Percentiles rank a stretch among this genome's conserved stretches.
These are phyloP conservation scores for Coprinopsis marcescibilis DNA, from an alignment of 768 basidiomycete species.

Conservation along the genomic window DNA sequence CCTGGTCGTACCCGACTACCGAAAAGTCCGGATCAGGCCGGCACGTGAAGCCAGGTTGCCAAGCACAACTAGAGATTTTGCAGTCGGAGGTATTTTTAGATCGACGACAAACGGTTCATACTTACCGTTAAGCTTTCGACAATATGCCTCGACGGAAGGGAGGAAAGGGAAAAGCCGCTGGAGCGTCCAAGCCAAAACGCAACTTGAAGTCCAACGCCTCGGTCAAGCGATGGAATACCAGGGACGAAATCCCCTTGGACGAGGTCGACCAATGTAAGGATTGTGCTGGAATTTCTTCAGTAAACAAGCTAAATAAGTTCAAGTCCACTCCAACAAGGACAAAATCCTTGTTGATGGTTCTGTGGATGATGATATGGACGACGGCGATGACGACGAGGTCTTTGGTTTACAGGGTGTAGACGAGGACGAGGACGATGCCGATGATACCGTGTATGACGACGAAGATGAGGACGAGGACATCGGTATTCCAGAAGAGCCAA, in stretches of 20 bases:
- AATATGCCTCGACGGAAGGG: constrained; percentile 45
- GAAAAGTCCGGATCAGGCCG: too few species aligned
- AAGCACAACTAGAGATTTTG: too few species aligned
- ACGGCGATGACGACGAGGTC: constrained; percentile 55
- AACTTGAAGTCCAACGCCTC: constrained; percentile 46
- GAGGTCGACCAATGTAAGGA: constrained; percentile 74
- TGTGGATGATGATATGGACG: constrained; percentile 43
- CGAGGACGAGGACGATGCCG: constrained; percentile 51
- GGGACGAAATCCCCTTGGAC: constrained; percentile 66
- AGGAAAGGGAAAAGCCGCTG: constrained; percentile 28
- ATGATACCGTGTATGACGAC: constrained; percentile 24
- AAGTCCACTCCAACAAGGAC: constrained; percentile 73
- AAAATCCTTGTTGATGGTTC: constrained; percentile 72
- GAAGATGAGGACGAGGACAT: constrained; percentile 26
- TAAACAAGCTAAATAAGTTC: constrained; percentile 5
- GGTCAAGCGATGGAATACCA: constrained; percentile 62
- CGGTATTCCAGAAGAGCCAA: constrained; percentile 20
- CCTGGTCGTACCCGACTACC: too few species aligned
- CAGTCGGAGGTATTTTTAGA: constrained; percentile 1
- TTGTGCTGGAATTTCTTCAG: background rate
- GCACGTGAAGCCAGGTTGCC: too few species aligned
- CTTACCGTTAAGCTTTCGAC: background rate
- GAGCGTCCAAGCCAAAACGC: constrained; percentile 37
- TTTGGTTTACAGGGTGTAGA: constrained; percentile 63
- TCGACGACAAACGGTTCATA: background rate